Conservation (phyloP, 2,329 filamentous ascomycete genomes). For the Drechslerella stenobrocha region DNA sequence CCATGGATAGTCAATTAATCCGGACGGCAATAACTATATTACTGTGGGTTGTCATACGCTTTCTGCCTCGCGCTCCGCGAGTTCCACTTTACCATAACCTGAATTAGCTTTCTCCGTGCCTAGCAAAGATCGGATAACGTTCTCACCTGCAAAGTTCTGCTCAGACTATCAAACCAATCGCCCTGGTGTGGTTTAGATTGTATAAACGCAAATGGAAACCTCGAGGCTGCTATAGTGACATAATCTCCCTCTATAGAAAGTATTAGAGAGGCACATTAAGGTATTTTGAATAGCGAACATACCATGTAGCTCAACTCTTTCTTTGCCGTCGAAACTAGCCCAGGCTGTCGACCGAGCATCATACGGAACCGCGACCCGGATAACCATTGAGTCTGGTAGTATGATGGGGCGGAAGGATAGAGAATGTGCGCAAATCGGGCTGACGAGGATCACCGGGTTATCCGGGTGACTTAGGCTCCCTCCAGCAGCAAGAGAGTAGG, state of each 20-base stretch:
- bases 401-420: constrained; percentile 96
- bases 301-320: constrained; percentile 76
- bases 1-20: not conserved
- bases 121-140: too few relatives aligned
- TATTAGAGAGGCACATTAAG: not conserved
- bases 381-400: constrained; percentile 89
- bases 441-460: constrained; percentile 92
- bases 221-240: constrained; percentile 77
- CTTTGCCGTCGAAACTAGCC: constrained; percentile 96
- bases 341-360: constrained; percentile 85
- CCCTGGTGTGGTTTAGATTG: constrained; percentile 53
- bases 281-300: not conserved
- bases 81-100: constrained; percentile 31
- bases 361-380: constrained; percentile 92
- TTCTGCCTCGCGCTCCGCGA: constrained; percentile 42
- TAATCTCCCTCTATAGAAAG: constrained; percentile 67
- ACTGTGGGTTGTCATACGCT: constrained; percentile 17
- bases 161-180: constrained; percentile 53
- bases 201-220: constrained; percentile 79
- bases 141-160: constrained; percentile 50
- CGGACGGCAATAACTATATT: not conserved
- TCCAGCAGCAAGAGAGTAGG: constrained; percentile 94
- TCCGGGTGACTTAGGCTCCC: constrained; percentile 93
- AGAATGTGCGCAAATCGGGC: constrained; percentile 91
- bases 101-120: not conserved